Evolutionary conservation across 177 flowering plant species (phyloP), one percentile per base, ranked within the genome.

Genomic region (Vitis hybrid): DNA sequence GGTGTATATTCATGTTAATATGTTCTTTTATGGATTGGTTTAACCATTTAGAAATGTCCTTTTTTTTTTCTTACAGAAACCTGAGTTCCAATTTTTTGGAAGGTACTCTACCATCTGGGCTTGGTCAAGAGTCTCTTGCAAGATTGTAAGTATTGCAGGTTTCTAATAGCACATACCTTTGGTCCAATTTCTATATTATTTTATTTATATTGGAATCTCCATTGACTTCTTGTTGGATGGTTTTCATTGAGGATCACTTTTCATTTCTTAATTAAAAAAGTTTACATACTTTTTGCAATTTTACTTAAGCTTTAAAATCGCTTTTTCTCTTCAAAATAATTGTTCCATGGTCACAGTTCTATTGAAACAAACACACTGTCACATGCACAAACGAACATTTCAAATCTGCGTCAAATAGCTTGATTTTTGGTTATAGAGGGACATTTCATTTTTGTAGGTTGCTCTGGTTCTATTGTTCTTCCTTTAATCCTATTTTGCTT

Each of bases 61-160:
- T 31, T 62, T 65, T 39, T 50, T 60, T 48, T 53, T 53, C 70
- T 12, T 79, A 26, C 94, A 95, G 99, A 86, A 95, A 95, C 74
- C 78, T 95, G 26, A 95, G 98, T 78, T 85, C 89, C 33, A 95
- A 95, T 80, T 86, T 90, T 31, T 77, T 95, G 78, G 85, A 64
- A 62, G 95, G 98, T 53, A 66, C 76, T 65, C 20, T 95, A 71
- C 99, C 99, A 7, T 26, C 83, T 65, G 93, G 92, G 55, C 82
- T 95, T 68, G 94, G 97, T 71, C 90, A 86, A 69, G 74, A 81
- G 31, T 84, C 98, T 81, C 94, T 95, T 74, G 72, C 59, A 49
- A 77, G 70, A 69, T 76, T 95, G 99, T 95, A 85, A 91, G 98
- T 81, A 39, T 22, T 33, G 3, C 10, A 15, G 2, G 15, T 59